These are phyloP conservation scores for Lactarius tabidus DNA, from an alignment of 768 basidiomycete genomes.

Conservation along the genomic window DNA sequence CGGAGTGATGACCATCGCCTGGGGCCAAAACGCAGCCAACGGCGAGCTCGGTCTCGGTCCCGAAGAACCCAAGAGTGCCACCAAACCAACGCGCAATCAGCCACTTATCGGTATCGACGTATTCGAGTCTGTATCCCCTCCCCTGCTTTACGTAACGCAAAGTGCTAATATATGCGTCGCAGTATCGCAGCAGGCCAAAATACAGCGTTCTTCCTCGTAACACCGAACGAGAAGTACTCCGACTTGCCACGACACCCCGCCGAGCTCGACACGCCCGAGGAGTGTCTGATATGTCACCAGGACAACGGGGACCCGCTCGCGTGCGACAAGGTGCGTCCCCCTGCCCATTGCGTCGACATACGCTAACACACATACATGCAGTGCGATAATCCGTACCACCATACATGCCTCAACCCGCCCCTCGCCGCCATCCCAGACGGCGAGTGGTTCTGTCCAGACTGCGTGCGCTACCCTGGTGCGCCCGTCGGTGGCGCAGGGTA, in stretches of 20 bases:
- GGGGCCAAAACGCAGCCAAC: conserved; percentile 85
- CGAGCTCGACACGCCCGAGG: conserved; percentile 60
- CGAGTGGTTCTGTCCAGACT: conserved; percentile 89
- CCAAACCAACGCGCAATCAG: conserved; percentile 69
- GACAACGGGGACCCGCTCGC: conserved; percentile 76
- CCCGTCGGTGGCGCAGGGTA: conserved; percentile 32
- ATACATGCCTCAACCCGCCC: conserved; percentile 76
- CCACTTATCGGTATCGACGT: conserved; percentile 78
- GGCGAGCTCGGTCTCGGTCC: conserved; percentile 80
- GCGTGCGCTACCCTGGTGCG: conserved; percentile 54
- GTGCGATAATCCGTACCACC: conserved; percentile 90
- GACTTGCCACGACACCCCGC: conserved; percentile 79
- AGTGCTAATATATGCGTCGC: neutral
- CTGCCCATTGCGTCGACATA: neutral
- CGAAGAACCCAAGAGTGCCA: conserved; percentile 81
- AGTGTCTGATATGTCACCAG: conserved; percentile 67
- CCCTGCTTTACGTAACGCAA: neutral
- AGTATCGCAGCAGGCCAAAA: conserved; percentile 86
- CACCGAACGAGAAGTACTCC: conserved; percentile 66
- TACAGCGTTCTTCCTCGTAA: conserved; percentile 78
- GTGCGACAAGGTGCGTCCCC: conserved; percentile 77
- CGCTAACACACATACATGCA: conserved; percentile 31
- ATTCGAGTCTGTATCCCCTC: conserved; percentile 53
- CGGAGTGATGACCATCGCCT: conserved; percentile 75
- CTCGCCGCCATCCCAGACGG: conserved; percentile 75